Base-by-base conservation (phyloP, 208 protist species). In the Acanthamoeba rhysodes region DNA sequence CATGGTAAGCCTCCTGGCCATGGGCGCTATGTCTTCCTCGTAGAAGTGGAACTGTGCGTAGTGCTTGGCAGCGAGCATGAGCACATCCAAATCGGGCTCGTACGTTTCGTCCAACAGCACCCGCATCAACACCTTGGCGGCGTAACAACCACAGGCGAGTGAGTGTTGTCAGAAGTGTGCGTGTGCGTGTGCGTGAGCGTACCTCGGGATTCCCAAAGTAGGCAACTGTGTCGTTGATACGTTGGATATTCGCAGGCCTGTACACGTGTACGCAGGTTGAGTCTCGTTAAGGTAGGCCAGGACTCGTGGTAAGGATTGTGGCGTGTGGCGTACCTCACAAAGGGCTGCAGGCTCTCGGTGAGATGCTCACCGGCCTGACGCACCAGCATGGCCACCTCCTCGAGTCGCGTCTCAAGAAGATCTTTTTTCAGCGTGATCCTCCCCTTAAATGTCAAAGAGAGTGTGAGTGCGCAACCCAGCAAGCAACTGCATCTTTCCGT, bases 11-110 rank as follows among this genome's bases (percentile, higher is more conserved):
- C 70, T 78, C 37, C 70, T 78, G n/a, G 70, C 70, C 62, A 68
- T 68, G 32, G 78, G 78, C 78, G 24, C 50, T 29, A 87, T 62
- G 78, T 91, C 50, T 16, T 91, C 85, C 32, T 74, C 85, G 12
- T 91, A 91, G 34, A 91, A 72, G 32, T 64, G 85, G 57, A 91
- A 91, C 85, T 72, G 85, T 8, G 85, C 27, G 85, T 91, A 91
- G 62, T 91, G 57, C 59, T 72, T 37, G 16, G 57, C 85, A 27
- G 85, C 85, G 8, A 37, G 41, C 18, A 91, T 53, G 27, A 91
- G 37, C 55, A 50, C 24, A 18, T 72, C 85, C 27, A 91, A 4
- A 7, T 91, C 85, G 3, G 18, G 18, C 27, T 50, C 48, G 45
- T 50, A 59, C 9, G 45, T 41, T 14, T 22, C 24, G 6, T 87